These are phyloP conservation scores for Podospora conica DNA, from an alignment of 495 filamentous ascomycete species.

Conservation along the genomic window DNA sequence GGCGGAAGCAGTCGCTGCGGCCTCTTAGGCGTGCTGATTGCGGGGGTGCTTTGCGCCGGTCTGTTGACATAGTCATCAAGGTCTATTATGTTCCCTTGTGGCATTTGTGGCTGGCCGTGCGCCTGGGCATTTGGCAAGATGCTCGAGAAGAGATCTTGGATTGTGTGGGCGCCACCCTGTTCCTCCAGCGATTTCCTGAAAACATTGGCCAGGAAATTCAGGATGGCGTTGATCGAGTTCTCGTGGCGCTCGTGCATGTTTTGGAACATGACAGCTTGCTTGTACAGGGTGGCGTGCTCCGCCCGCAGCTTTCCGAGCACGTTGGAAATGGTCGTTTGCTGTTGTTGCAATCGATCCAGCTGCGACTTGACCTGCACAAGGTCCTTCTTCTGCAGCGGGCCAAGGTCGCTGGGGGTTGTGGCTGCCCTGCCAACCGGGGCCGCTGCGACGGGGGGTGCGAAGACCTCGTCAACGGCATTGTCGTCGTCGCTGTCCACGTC, in stretches of 20 bases:
- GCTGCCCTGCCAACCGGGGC: constrained; percentile 15
- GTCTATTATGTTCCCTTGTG: constrained; percentile 65
- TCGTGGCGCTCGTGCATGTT: constrained; percentile 91
- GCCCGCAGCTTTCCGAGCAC: constrained; percentile 71
- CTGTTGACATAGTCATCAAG: constrained; percentile 57
- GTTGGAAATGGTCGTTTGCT: constrained; percentile 75
- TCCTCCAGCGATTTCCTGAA: constrained; percentile 68
- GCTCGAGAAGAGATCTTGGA: constrained; percentile 66
- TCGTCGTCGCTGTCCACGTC: constrained; percentile 70
- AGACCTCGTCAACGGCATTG: constrained; percentile 35
- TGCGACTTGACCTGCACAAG: constrained; percentile 70
- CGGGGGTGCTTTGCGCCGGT: constrained; percentile 31
- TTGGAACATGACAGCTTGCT: constrained; percentile 85
- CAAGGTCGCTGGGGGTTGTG: constrained; percentile 33
- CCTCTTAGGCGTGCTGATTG: constrained; percentile 39
- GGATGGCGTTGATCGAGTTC: constrained; percentile 94
- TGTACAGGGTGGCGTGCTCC: constrained; percentile 83
- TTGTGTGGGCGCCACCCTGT: constrained; percentile 56
- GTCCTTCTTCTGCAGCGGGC: constrained; percentile 67
- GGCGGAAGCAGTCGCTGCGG: constrained; percentile 43
- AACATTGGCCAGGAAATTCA: constrained; percentile 93
- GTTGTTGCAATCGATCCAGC: constrained; percentile 70
- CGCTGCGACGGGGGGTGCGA: constrained; percentile 6
- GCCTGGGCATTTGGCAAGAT: constrained; percentile 52
- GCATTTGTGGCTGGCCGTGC: constrained; percentile 37